Percentiles rank a stretch among this genome's conserved stretches.
Conservation (phyloP, 768 basidiomycete species). For the Kwoniella botswanensis region DNA sequence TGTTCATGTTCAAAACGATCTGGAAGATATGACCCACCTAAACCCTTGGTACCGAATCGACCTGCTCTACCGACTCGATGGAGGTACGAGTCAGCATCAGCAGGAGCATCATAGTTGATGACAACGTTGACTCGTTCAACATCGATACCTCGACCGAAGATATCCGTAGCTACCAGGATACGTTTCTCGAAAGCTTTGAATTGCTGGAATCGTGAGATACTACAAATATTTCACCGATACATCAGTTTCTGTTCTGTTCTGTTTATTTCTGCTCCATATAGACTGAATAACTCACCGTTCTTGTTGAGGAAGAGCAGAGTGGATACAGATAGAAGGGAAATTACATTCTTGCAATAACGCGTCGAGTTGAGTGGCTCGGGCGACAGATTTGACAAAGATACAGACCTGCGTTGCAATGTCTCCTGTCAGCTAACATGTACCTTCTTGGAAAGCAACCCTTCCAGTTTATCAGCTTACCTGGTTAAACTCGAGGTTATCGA, state of each 20-base stretch:
- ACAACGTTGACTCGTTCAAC: slow-evolving; percentile 99
- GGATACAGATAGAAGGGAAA: slow-evolving; percentile 97
- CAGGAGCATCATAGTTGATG: slow-evolving; percentile 97
- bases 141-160: slow-evolving; percentile 99
- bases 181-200: slow-evolving; percentile 99
- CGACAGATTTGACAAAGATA: slow-evolving; percentile 98
- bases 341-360: slow-evolving; percentile 95
- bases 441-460: not conserved
- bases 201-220: slow-evolving; percentile 91
- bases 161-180: slow-evolving; percentile 97
- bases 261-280: not conserved
- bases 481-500: slow-evolving; percentile 97
- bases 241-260: too few relatives aligned
- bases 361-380: slow-evolving; percentile 94
- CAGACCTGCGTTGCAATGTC: slow-evolving; percentile 71
- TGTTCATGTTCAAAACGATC: too few relatives aligned
- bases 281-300: slow-evolving; percentile 73
- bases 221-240: slow-evolving; percentile 52
- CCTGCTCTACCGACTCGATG: slow-evolving; percentile 99
- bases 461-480: slow-evolving; percentile 65
- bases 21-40: slow-evolving; percentile 56
- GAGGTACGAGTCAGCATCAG: slow-evolving; percentile 96
- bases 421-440: not conserved
- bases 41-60: slow-evolving; percentile 98
- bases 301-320: slow-evolving; percentile 90